These are phyloP conservation scores for Uronychia setigera DNA, from an alignment of 73 alveolate species.

Conservation along the genomic window DNA sequence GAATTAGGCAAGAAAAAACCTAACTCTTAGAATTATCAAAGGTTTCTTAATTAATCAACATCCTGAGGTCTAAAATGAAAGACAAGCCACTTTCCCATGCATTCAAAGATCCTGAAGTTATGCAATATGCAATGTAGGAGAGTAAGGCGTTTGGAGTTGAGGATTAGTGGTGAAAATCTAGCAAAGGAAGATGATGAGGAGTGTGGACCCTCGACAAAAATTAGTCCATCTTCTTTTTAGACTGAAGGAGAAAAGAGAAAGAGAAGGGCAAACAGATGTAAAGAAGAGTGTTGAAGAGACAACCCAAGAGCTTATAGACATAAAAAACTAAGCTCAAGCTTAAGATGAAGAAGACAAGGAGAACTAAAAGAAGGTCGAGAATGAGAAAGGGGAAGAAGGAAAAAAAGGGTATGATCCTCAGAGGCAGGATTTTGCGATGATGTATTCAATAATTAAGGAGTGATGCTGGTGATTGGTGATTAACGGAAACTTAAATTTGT, in stretches of 20 bases:
- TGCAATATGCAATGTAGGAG: constrained; percentile 35
- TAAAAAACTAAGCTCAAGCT: constrained; percentile 6
- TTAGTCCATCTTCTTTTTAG: constrained; percentile 4
- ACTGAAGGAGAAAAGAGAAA: constrained; percentile 26
- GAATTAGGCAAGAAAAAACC: constrained; percentile 21
- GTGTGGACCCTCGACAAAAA: constrained; percentile 13
- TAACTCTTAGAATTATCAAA: constrained; percentile 31
- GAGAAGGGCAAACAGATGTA: constrained; percentile 7
- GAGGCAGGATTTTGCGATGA: constrained; percentile 48
- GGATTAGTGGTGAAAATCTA: background rate
- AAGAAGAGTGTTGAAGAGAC: background rate
- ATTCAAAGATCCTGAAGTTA: constrained; percentile 22
- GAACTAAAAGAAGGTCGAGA: background rate
- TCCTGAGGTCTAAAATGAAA: constrained; percentile 46
- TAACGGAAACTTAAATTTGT: too few relatives aligned
- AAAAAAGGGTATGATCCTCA: constrained; percentile 37
- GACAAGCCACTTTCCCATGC: constrained; percentile 58
- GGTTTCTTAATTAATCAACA: constrained; percentile 37
- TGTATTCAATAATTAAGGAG: too few relatives aligned
- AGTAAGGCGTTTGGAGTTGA: background rate
- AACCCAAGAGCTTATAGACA: constrained; percentile 8
- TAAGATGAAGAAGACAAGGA: constrained; percentile 11
- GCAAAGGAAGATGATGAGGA: constrained; percentile 1
- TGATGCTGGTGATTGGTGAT: too few relatives aligned
- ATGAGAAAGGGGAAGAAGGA: constrained; percentile 4